Evolutionary conservation across 768 basidiomycete species (phyloP).

Genomic region (Stropharia rugosoannulata): DNA sequence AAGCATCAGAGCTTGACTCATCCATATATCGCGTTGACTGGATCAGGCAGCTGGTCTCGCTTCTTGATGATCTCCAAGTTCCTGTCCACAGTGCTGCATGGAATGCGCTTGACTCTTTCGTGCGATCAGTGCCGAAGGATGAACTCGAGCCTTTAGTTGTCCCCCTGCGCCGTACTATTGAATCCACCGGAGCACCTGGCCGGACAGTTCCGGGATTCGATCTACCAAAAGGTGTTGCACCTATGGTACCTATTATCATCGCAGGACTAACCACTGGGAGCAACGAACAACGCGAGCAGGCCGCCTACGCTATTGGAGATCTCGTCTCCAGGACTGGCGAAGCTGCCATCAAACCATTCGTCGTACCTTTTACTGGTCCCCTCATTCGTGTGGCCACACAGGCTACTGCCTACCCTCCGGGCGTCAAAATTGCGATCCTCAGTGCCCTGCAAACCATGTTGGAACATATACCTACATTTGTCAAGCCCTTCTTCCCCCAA

Average conservation of each 20-base stretch:
- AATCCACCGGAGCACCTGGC: constrained; percentile 79
- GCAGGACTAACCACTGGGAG: constrained; percentile 92
- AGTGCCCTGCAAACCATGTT: constrained; percentile 84
- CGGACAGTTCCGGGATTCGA: constrained; percentile 83
- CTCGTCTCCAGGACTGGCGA: constrained; percentile 86
- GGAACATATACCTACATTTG: constrained; percentile 80
- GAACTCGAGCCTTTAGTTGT: constrained; percentile 91
- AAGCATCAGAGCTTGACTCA: constrained; percentile 77
- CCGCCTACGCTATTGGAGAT: constrained; percentile 95
- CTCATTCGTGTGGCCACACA: constrained; percentile 94
- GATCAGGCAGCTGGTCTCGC: constrained; percentile 84
- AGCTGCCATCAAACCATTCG: constrained; percentile 87
- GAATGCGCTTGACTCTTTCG: constrained; percentile 80
- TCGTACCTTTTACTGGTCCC: constrained; percentile 93
- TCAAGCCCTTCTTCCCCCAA: constrained; percentile 98
- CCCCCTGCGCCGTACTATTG: constrained; percentile 84
- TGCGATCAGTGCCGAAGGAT: constrained; percentile 90
- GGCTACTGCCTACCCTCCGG: constrained; percentile 85
- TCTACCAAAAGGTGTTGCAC: constrained; percentile 77
- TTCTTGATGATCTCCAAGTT: constrained; percentile 77
- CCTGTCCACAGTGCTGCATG: constrained; percentile 81
- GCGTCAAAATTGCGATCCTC: constrained; percentile 90
- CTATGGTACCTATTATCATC: constrained; percentile 84
- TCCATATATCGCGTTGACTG: constrained; percentile 91
- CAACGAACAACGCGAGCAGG: constrained; percentile 94